Percentiles rank a stretch among this genome's conserved stretches.
Evolutionary conservation across 352 stramenopile species (phyloP).

Genomic region (Globisporangium abappressorium): DNA sequence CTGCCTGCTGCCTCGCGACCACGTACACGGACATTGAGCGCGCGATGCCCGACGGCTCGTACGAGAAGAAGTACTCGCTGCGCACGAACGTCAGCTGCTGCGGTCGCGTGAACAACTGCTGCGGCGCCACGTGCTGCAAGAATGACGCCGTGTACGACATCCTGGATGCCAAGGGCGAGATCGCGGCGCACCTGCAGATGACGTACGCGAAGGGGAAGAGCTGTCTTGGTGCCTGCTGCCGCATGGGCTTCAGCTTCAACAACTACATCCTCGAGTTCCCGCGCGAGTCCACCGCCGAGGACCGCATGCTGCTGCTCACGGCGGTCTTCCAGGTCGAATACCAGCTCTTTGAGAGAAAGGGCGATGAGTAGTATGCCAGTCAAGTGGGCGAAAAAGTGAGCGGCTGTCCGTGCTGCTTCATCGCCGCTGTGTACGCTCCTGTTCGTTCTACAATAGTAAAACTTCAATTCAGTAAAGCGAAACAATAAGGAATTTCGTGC

Average conservation of each 20-base stretch:
- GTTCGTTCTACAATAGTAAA: too few species aligned
- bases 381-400: not conserved
- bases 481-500: too few species aligned
- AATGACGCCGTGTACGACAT: conserved; percentile 71
- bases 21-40: conserved; percentile 66
- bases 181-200: conserved; percentile 52
- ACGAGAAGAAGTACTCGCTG: conserved; percentile 52
- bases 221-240: conserved; percentile 30
- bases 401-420: too few species aligned
- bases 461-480: too few species aligned
- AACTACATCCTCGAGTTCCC: conserved; percentile 68
- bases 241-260: conserved; percentile 39
- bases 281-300: conserved; percentile 42
- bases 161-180: conserved; percentile 45
- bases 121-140: conserved; percentile 54
- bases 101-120: conserved; percentile 67
- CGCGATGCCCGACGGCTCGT: conserved; percentile 43
- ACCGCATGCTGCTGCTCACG: conserved; percentile 55
- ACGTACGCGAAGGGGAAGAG: conserved; percentile 35
- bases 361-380: conserved; percentile 1
- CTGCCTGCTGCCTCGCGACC: conserved; percentile 49
- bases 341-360: conserved; percentile 44
- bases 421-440: too few species aligned
- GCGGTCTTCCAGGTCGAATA: conserved; percentile 65
- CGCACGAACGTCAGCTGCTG: conserved; percentile 56